Evolutionary conservation across 2,329 filamentous ascomycete genomes (phyloP).

Genomic region (Trichoderma aggressivum): DNA sequence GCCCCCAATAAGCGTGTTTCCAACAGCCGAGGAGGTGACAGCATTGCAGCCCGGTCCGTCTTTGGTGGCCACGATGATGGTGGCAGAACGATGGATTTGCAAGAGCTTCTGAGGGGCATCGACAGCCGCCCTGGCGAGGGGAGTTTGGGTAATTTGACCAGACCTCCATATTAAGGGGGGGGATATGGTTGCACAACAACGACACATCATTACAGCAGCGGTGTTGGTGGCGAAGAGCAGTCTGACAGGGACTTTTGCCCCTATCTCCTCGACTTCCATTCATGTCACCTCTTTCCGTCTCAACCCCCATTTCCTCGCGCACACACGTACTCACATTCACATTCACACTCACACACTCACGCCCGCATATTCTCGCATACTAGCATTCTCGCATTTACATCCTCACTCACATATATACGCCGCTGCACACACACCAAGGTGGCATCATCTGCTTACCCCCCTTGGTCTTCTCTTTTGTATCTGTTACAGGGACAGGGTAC

Average conservation of each 20-base stretch:
- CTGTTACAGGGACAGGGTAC: neutral
- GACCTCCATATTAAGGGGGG: slow-evolving; percentile 46
- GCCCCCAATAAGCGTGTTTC: slow-evolving; percentile 33
- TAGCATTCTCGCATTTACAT: neutral
- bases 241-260: too few species aligned
- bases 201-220: neutral
- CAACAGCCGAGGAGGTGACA: slow-evolving; percentile 43
- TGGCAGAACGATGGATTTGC: slow-evolving; percentile 42
- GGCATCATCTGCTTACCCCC: neutral
- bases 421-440: neutral
- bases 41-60: slow-evolving; percentile 34
- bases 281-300: neutral
- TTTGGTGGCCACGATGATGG: slow-evolving; percentile 33
- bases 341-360: neutral
- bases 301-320: neutral
- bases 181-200: neutral
- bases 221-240: too few species aligned
- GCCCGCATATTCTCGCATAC: neutral
- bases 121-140: slow-evolving; percentile 47
- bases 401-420: neutral
- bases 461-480: neutral
- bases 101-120: slow-evolving; percentile 49
- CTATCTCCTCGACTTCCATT: neutral
- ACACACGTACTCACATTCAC: neutral
- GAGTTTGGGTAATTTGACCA: slow-evolving; percentile 44